Percentiles rank a stretch among this genome's conserved stretches.
Evolutionary conservation across 2,329 filamentous ascomycete species (phyloP).

Genomic region (Colletotrichum magnum): DNA sequence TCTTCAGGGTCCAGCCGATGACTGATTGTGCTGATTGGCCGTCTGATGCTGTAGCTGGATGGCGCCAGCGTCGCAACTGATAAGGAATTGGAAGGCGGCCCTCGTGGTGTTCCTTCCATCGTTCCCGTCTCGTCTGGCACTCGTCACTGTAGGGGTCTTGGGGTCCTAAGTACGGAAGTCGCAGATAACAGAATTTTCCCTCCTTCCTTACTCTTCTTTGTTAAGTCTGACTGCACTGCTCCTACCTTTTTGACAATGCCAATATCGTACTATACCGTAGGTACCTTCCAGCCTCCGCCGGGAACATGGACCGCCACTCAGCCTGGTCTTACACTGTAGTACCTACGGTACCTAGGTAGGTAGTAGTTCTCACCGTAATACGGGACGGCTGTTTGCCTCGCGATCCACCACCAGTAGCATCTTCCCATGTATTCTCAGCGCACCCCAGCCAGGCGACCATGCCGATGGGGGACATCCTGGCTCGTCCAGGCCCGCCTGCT

Average conservation of each 20-base stretch:
- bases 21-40: neutral
- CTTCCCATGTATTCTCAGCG: neutral
- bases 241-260: too few species aligned
- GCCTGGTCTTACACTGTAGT: neutral
- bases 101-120: too few species aligned
- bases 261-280: too few species aligned
- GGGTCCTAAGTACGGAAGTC: too few species aligned
- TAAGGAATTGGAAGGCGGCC: neutral
- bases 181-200: too few species aligned
- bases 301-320: neutral
- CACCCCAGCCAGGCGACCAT: slow-evolving; percentile 16
- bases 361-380: neutral
- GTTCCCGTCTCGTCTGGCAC: too few species aligned
- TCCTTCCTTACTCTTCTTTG: too few species aligned
- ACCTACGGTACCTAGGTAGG: too few species aligned
- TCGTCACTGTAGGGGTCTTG: too few species aligned
- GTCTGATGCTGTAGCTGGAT: neutral
- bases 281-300: too few species aligned
- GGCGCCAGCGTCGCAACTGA: neutral
- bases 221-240: too few species aligned
- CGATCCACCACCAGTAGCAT: slow-evolving; percentile 22
- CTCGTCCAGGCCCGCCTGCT: neutral
- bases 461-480: slow-evolving; percentile 15
- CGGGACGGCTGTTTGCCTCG: neutral
- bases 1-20: neutral